Base-by-base conservation (phyloP, 768 basidiomycete species). In the Rhodotorula kratochvilovae region DNA sequence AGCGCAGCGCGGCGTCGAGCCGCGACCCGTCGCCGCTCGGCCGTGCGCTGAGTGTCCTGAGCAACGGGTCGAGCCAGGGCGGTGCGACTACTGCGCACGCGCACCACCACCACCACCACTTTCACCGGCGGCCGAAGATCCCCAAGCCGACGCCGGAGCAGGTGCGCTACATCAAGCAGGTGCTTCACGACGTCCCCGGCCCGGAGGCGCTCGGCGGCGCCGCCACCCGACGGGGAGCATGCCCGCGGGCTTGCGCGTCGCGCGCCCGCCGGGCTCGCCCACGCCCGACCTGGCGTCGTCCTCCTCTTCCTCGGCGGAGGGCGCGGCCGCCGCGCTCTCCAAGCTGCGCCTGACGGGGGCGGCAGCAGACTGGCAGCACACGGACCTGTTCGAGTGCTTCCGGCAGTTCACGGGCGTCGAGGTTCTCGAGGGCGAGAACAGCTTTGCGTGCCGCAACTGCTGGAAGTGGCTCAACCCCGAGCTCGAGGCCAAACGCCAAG, bases 391-490 rank as follows among this genome's bases (percentile, higher is more conserved):
- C 51, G 91, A 93, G 67, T 91, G 90, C 73, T 80, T 74, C 68
- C 84, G 87, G 72, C 84, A 90, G 82, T 98, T 98, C 81, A 96
- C 93, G 0, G 85, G 89, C 8, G 93, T 96, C n/a, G 94, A 98
- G 77, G 86, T 91, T 13, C 82, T 98, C 45, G 90, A 96, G 75
- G 92, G 91, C 0, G 94, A 96, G 76, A 96, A 98, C 76, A 89
- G 88, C 82, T 93, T 96, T 63, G 92, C 92, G 1, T 98, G 94
- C 79, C 85, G 89, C 73, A 85, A 89, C 62, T 98, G 94, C 81
- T 98, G 94, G 94, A 93, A 92, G 83, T 87, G 92, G 46, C 87
- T 86, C 66, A 86, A 92, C 77, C 77, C 78, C 2, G 74, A 74
- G 8, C 31, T 72, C n/a, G 78, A 68, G 63, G 63, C 62, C 51